Conservation (phyloP, 257 asterid genomes). For the Nicotiana undulata region DNA sequence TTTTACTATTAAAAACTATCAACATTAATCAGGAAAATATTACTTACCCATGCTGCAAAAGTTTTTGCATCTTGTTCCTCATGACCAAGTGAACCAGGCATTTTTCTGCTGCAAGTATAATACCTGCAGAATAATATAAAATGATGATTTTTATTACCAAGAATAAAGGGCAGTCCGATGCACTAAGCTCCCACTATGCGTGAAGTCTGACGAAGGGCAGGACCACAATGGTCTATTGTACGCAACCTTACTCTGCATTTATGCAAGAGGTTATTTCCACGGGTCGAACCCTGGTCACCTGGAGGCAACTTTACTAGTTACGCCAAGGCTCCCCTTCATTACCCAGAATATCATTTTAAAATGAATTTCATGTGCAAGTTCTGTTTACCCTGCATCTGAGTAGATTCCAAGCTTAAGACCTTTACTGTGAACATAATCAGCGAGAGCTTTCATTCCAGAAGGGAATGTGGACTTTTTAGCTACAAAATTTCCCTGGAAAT, state of each 20-base stretch:
- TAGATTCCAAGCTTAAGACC: constrained; percentile 90
- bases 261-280: no score
- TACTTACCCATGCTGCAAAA: constrained; percentile 71
- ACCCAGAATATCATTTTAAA: background rate
- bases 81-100: constrained; percentile 93
- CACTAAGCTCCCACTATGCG: no score
- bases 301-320: no score
- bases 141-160: background rate
- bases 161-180: no score
- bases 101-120: constrained; percentile 62
- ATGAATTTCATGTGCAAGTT: background rate
- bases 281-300: no score
- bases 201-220: no score
- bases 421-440: constrained; percentile 83
- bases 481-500: constrained; percentile 62
- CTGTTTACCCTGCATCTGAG: constrained; percentile 81
- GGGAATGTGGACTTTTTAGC: constrained; percentile 76
- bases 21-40: background rate
- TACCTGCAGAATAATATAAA: constrained; percentile 30
- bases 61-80: constrained; percentile 86
- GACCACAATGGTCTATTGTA: no score
- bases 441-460: constrained; percentile 87
- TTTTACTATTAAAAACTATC: background rate
- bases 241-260: no score
- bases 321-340: no score